A percentile compares a stretch with the other conserved stretches of the same genome.
These are phyloP conservation scores for Colletotrichum euphorbiae DNA, from an alignment of 2,329 filamentous ascomycete species.

Conservation along the genomic window DNA sequence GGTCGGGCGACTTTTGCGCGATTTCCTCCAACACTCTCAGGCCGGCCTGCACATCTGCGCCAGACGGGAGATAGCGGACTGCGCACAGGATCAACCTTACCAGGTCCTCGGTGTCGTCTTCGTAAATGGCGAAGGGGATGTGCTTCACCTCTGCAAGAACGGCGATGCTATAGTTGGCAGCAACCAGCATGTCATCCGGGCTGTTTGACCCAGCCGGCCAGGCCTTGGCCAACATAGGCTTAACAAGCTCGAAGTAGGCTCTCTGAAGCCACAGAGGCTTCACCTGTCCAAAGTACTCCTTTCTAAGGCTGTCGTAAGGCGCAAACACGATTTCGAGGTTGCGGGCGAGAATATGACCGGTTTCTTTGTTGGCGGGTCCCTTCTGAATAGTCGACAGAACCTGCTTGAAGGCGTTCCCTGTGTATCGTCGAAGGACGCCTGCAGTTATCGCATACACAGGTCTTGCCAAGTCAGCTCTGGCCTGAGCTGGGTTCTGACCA, in stretches of 20 bases:
- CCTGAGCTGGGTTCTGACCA: constrained; percentile 10
- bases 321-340: constrained; percentile 57
- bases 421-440: constrained; percentile 54
- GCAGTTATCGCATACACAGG: constrained; percentile 50
- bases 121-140: constrained; percentile 63
- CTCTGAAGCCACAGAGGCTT: constrained; percentile 63
- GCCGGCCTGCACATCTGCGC: constrained; percentile 59
- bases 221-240: constrained; percentile 58
- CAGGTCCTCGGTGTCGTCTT: constrained; percentile 60
- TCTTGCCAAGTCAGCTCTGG: constrained; percentile 27
- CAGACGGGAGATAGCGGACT: constrained; percentile 55
- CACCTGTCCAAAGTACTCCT: constrained; percentile 55
- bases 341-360: constrained; percentile 55
- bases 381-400: constrained; percentile 44
- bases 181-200: constrained; percentile 45
- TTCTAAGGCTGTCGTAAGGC: constrained; percentile 52
- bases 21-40: constrained; percentile 62
- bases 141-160: constrained; percentile 62
- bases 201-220: constrained; percentile 47
- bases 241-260: constrained; percentile 59
- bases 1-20: constrained; percentile 58
- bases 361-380: constrained; percentile 47
- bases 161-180: constrained; percentile 58
- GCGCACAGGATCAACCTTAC: constrained; percentile 62
- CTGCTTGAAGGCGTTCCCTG: constrained; percentile 51